Percentiles rank a stretch among this genome's conserved stretches.
Evolutionary conservation across 163 green algal genomes (phyloP).

Genomic region (Scenedesmus sp.): DNA sequence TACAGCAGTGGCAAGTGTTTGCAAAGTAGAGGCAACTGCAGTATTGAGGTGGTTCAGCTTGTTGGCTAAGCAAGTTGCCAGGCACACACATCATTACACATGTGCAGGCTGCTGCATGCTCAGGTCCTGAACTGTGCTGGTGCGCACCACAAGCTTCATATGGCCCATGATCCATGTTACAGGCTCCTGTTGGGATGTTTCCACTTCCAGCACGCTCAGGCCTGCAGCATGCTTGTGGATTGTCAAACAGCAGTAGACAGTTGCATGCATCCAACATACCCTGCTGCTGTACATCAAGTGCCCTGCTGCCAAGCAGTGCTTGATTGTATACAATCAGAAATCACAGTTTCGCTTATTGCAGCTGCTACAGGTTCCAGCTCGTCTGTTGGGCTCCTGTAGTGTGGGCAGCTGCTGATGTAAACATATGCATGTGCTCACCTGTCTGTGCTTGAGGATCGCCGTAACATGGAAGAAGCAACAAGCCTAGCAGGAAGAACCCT

Average conservation of each 20-base stretch:
- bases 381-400: no score
- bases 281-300: neutral
- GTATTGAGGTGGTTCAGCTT: neutral
- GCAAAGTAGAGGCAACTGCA: neutral
- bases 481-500: no score
- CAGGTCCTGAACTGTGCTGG: neutral
- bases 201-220: neutral
- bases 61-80: neutral
- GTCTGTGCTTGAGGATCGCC: no score
- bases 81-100: no score
- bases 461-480: no score
- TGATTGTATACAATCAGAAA: neutral
- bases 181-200: neutral
- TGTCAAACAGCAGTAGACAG: neutral
- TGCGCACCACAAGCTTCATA: slow-evolving; percentile 33
- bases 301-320: neutral
- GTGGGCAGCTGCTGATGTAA: no score
- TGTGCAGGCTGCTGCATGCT: no score
- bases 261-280: neutral
- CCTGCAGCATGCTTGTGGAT: neutral
- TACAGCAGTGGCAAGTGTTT: no score
- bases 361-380: no score
- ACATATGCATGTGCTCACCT: no score
- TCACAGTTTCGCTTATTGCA: no score
- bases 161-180: slow-evolving; percentile 33